Percentiles rank a stretch among this genome's conserved stretches.
These are phyloP conservation scores for Misopates orontium DNA, from an alignment of 257 asterid species.

Conservation along the genomic window DNA sequence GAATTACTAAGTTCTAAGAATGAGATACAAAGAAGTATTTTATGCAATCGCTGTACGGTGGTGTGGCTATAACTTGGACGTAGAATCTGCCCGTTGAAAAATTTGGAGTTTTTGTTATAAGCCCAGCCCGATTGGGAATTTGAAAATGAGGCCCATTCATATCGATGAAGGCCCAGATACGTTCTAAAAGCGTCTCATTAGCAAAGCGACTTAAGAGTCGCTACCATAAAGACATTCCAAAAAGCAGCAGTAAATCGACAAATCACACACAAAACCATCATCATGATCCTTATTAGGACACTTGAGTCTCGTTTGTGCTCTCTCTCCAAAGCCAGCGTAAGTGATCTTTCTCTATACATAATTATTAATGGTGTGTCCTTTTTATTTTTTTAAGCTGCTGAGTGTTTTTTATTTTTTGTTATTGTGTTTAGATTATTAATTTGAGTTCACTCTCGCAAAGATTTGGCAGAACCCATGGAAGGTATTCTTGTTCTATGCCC, in stretches of 20 bases:
- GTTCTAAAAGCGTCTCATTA: too few relatives aligned
- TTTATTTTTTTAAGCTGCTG: too few relatives aligned
- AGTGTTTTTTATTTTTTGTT: background rate
- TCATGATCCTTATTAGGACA: constrained; percentile 29
- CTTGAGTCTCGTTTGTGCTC: constrained; percentile 39
- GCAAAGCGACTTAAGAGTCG: too few relatives aligned
- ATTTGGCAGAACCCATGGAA: constrained; percentile 34
- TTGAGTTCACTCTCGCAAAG: constrained; percentile 20
- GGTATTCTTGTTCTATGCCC: constrained; percentile 29
- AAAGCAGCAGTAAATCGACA: constrained; percentile 9
- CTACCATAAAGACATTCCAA: too few relatives aligned
- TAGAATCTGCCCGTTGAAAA: too few relatives aligned
- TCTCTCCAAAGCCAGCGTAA: constrained; percentile 33
- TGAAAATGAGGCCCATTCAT: background rate
- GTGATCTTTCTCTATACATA: constrained; percentile 10
- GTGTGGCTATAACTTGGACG: too few relatives aligned
- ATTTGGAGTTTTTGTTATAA: too few relatives aligned
- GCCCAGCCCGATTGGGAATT: too few relatives aligned
- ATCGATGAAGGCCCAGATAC: background rate
- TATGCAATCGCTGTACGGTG: too few relatives aligned
- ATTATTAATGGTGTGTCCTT: background rate
- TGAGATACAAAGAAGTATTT: too few relatives aligned
- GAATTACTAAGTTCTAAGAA: too few relatives aligned
- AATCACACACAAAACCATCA: background rate
- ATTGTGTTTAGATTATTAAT: constrained; percentile 21